Conservation (phyloP, 2,329 filamentous ascomycete species). For the Phyllosticta citrichinensis region DNA sequence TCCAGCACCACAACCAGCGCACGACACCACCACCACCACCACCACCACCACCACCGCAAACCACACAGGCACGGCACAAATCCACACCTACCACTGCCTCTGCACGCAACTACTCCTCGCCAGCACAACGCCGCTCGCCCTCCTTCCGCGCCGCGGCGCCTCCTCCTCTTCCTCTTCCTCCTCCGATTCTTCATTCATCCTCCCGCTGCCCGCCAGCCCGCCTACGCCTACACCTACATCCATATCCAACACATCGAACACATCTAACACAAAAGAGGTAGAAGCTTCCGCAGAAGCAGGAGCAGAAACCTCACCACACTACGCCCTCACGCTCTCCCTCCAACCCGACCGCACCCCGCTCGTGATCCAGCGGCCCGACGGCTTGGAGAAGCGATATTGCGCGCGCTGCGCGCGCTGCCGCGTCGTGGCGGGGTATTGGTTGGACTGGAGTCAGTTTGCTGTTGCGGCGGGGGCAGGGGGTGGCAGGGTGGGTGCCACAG, state of each 20-base stretch:
- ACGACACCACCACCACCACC: not conserved
- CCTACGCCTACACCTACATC: too few species aligned
- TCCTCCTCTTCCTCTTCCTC: slow-evolving; percentile 23
- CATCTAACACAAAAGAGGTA: too few species aligned
- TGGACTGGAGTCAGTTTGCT: slow-evolving; percentile 43
- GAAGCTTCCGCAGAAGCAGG: too few species aligned
- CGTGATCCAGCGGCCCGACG: slow-evolving; percentile 48
- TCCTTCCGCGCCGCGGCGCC: slow-evolving; percentile 42
- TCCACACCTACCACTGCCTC: slow-evolving; percentile 53
- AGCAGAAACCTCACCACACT: slow-evolving; percentile 21
- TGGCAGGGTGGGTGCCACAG: slow-evolving; percentile 28
- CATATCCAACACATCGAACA: too few species aligned
- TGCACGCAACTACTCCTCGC: slow-evolving; percentile 57
- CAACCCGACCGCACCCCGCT: slow-evolving; percentile 38
- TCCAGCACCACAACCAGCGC: not conserved
- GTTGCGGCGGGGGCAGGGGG: slow-evolving; percentile 15
- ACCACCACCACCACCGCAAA: slow-evolving; percentile 18
- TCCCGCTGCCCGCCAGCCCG: slow-evolving; percentile 35
- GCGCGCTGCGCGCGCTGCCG: slow-evolving; percentile 52
- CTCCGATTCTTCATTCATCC: slow-evolving; percentile 47
- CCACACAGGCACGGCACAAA: slow-evolving; percentile 19
- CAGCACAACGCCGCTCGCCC: slow-evolving; percentile 42
- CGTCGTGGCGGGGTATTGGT: slow-evolving; percentile 51
- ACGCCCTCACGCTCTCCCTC: slow-evolving; percentile 43
- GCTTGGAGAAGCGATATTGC: slow-evolving; percentile 56